A percentile compares a stretch with the other conserved stretches of the same genome.
Evolutionary conservation across 2,329 filamentous ascomycete species (phyloP).

Genomic region (Alternaria sp.): DNA sequence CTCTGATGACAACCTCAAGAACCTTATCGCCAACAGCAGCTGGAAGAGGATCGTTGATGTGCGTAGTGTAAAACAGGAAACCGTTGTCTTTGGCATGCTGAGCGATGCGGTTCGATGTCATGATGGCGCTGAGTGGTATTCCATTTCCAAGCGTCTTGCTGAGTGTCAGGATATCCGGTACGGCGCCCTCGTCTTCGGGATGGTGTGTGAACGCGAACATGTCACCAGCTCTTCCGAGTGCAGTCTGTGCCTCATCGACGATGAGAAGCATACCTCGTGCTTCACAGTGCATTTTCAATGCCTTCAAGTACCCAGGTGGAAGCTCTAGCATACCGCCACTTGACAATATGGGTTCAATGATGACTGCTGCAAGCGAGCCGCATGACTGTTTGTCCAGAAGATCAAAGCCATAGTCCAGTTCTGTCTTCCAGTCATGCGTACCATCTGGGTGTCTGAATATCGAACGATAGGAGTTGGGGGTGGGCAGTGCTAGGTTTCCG

Average conservation of each 20-base stretch:
- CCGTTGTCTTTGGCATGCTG: conserved; percentile 58
- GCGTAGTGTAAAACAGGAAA: conserved; percentile 69
- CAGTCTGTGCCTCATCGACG: conserved; percentile 51
- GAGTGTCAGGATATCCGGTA: conserved; percentile 66
- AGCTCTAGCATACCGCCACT: conserved; percentile 69
- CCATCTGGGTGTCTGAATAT: conserved; percentile 68
- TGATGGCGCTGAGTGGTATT: conserved; percentile 66
- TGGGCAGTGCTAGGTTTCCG: conserved; percentile 66
- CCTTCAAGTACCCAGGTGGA: conserved; percentile 66
- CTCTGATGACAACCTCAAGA: conserved; percentile 67
- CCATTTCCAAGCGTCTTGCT: conserved; percentile 70
- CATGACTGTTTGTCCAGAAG: conserved; percentile 68
- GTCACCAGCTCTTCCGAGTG: conserved; percentile 46
- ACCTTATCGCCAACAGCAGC: conserved; percentile 69
- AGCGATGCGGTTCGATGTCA: conserved; percentile 65
- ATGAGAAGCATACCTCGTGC: conserved; percentile 48
- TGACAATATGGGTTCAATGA: conserved; percentile 68
- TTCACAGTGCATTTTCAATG: conserved; percentile 58
- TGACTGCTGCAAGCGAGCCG: conserved; percentile 70
- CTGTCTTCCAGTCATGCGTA: conserved; percentile 71
- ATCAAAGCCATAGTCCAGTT: conserved; percentile 69
- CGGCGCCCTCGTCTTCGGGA: conserved; percentile 43
- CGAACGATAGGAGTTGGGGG: conserved; percentile 69
- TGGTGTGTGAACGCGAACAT: conserved; percentile 61
- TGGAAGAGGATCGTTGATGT: conserved; percentile 69